phyloP scores from a whole-genome alignment of 2,329 filamentous ascomycete species.

The Ceratocystis variospora region DNA sequence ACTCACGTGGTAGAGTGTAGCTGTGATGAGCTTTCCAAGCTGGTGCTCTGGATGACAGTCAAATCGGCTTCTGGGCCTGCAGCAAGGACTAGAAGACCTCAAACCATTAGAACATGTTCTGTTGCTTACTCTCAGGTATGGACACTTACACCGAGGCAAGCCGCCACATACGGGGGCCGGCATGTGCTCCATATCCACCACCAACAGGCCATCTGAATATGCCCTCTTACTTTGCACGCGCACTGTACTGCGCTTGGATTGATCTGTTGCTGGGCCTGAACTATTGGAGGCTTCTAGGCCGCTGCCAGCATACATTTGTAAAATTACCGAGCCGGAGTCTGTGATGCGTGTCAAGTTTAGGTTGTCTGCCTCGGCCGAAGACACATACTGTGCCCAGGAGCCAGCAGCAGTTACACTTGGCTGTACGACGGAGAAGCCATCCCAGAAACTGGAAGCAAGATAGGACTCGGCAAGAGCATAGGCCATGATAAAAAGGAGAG shows the following conservation, averaged over 20 bases:
- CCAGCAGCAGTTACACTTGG: background rate
- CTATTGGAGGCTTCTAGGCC: constrained; percentile 27
- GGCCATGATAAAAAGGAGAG: constrained; percentile 8
- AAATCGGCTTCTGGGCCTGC: constrained; percentile 2
- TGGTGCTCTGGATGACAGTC: constrained; percentile 3
- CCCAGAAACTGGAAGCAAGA: constrained; percentile 10
- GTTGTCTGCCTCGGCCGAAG: constrained; percentile 31
- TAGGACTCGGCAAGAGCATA: constrained; percentile 12
- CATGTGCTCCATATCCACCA: constrained; percentile 62
- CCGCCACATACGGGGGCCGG: constrained; percentile 54
- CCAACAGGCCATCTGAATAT: constrained; percentile 54
- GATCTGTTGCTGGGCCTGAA: background rate
- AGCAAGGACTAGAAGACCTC: background rate
- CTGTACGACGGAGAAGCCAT: constrained; percentile 10
- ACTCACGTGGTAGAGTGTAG: constrained; percentile 14
- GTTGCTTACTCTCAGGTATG: background rate
- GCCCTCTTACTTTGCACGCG: constrained; percentile 50
- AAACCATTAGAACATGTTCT: background rate
- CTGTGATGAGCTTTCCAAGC: constrained; percentile 4
- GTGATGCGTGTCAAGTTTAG: constrained; percentile 36
- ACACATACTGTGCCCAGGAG: constrained; percentile 28
- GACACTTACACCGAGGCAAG: constrained; percentile 53
- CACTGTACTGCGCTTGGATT: constrained; percentile 34
- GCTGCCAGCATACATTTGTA: constrained; percentile 52
- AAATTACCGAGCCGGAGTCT: constrained; percentile 42